Conservation (phyloP, 257 asterid species). For the Penstemon davidsonii region DNA sequence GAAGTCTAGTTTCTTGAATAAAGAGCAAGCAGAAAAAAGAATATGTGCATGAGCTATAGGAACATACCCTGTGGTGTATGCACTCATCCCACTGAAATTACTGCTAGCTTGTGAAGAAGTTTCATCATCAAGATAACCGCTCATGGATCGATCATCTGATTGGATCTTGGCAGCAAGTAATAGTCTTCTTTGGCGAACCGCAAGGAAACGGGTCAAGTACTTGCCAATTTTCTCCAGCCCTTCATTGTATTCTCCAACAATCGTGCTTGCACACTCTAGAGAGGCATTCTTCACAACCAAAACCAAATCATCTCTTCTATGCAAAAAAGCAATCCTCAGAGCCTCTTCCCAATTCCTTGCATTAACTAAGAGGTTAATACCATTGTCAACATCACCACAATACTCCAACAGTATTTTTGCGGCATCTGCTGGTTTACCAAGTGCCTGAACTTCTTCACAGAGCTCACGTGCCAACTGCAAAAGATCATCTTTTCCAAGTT, state of each 20-base stretch:
- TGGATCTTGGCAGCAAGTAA: slow-evolving; percentile 84
- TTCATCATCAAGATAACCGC: slow-evolving; percentile 71
- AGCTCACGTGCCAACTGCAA: slow-evolving; percentile 85
- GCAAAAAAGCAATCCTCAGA: slow-evolving; percentile 72
- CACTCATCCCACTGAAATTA: slow-evolving; percentile 97
- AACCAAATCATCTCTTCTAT: slow-evolving; percentile 68
- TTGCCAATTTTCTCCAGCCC: slow-evolving; percentile 90
- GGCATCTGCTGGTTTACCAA: slow-evolving; percentile 90
- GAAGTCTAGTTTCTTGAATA: slow-evolving; percentile 2
- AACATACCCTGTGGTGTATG: slow-evolving; percentile 88
- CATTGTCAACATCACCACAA: slow-evolving; percentile 66
- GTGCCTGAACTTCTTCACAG: slow-evolving; percentile 85
- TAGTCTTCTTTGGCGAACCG: slow-evolving; percentile 89
- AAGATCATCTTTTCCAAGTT: slow-evolving; percentile 67
- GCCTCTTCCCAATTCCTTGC: slow-evolving; percentile 99
- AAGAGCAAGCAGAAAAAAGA: slow-evolving; percentile 21
- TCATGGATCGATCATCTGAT: slow-evolving; percentile 54
- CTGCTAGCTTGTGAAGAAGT: slow-evolving; percentile 93
- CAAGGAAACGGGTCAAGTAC: slow-evolving; percentile 82
- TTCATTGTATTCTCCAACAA: slow-evolving; percentile 72
- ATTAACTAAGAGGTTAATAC: slow-evolving; percentile 60
- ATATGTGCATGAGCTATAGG: slow-evolving; percentile 12
- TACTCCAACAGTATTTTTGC: slow-evolving; percentile 86
- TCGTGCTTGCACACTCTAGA: slow-evolving; percentile 70
- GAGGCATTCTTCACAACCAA: slow-evolving; percentile 68